These are phyloP conservation scores for Penicillium daleae DNA, from an alignment of 495 filamentous ascomycete genomes.

Conservation along the genomic window DNA sequence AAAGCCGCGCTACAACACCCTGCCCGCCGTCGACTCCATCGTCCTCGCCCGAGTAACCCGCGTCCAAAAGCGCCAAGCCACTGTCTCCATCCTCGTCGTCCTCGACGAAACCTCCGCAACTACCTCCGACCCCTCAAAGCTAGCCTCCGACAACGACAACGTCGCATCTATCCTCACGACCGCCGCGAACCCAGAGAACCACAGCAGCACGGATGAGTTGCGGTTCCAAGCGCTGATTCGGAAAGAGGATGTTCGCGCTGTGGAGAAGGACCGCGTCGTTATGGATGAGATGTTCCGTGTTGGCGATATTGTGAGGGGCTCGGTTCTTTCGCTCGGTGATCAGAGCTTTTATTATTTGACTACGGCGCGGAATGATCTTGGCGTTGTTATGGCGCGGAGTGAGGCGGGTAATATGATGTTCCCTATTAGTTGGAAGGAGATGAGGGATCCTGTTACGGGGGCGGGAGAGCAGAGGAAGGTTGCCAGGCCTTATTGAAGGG, in stretches of 20 bases:
- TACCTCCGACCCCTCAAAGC: constrained; percentile 45
- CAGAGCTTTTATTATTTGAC: constrained; percentile 91
- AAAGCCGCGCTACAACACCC: constrained; percentile 58
- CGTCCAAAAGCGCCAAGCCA: constrained; percentile 79
- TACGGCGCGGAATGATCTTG: constrained; percentile 87
- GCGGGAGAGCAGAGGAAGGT: constrained; percentile 83
- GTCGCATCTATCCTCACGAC: constrained; percentile 49
- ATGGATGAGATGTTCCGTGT: constrained; percentile 90
- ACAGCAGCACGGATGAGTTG: constrained; percentile 52
- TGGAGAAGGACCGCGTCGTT: constrained; percentile 93
- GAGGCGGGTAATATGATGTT: constrained; percentile 88
- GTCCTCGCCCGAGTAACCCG: constrained; percentile 86
- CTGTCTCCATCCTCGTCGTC: constrained; percentile 79
- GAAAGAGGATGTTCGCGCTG: constrained; percentile 88
- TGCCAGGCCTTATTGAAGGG: constrained; percentile 82
- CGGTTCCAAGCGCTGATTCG: constrained; percentile 59
- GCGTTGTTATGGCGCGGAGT: constrained; percentile 91
- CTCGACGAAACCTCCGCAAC: constrained; percentile 51
- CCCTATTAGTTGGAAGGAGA: constrained; percentile 93
- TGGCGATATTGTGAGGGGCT: constrained; percentile 88
- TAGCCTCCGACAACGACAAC: constrained; percentile 53
- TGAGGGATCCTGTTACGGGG: constrained; percentile 82
- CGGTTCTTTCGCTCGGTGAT: constrained; percentile 90
- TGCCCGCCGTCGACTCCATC: constrained; percentile 77
- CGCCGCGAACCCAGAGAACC: constrained; percentile 49